Base-by-base conservation (phyloP, 306 rosid species). In the Gillenia trifoliata region DNA sequence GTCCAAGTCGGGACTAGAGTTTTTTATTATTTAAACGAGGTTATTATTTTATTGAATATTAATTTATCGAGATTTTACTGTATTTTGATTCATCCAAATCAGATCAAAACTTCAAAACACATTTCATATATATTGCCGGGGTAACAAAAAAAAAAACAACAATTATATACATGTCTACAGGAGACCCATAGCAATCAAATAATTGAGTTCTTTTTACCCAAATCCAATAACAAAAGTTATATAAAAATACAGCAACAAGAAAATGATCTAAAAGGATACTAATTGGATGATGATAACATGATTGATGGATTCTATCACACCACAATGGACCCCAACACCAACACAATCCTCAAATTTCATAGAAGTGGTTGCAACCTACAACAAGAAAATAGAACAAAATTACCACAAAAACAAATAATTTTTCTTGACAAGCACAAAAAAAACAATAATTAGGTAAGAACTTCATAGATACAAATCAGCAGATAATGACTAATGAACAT, bases 311-410 rank as follows among this genome's bases (percentile, higher is more conserved):
- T 59, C 67, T 56, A 25, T 62, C 66, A 25, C 47, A 38, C 66
- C 52, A 36, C 16, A 15, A 22, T 72, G 76, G 76, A 36, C 20
- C 38, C 66, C 17, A 71, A 11, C 33, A 70, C 49, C 74, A 71
- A 34, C 50, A 31, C 63, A 52, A 17, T 11, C 30, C n/a, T 6
- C 22, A 34, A 70, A 5, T 54, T 33, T 54, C 41, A 34, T 8
- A 34, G 8, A 56, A 55, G 15, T 36, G 16, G 33, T 33, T 54
- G 34, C 45, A 70, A 13, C 47, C 41, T 2, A 33, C 59, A n/a
- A 12, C 8, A n/a, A 33, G 31, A 4, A 12, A 31, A 61, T 29
- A 8, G 36, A 70, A 22, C 23, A 30, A n/a, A 50, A 30, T 31
- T 7, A 38, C 11, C 41, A 9, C 8, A 38, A 38, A 38, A 38